Percentiles rank a stretch among this genome's conserved stretches.
Conservation (phyloP, 306 rosid species). For the Vigna radiata region DNA sequence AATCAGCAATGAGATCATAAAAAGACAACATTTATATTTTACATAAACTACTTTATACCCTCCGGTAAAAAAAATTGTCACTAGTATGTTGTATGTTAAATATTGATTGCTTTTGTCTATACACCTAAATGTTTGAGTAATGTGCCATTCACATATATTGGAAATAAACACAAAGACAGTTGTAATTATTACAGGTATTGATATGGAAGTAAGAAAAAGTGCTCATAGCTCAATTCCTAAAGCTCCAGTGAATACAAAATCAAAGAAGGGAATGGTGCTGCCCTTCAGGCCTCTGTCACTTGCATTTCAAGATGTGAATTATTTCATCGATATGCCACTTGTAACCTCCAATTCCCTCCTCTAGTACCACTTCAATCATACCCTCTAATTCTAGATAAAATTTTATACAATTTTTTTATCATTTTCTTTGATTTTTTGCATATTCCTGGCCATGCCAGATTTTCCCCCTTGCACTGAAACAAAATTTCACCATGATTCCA, state of each 20-base stretch:
- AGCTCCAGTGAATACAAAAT: constrained; percentile 37
- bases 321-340: constrained; percentile 56
- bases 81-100: neutral
- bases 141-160: constrained; percentile 29
- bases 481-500: neutral
- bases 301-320: constrained; percentile 55
- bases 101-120: constrained; percentile 10
- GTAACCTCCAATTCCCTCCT: constrained; percentile 43
- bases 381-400: neutral
- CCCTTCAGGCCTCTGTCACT: constrained; percentile 58
- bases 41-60: neutral
- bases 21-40: neutral
- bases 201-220: constrained; percentile 42
- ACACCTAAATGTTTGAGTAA: neutral
- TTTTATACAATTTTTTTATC: neutral
- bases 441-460: neutral
- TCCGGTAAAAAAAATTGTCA: neutral
- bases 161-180: constrained; percentile 21
- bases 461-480: neutral
- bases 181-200: constrained; percentile 35
- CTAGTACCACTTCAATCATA: constrained; percentile 26
- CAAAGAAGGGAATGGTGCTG: constrained; percentile 59
- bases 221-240: constrained; percentile 10
- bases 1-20: constrained; percentile 10
- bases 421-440: constrained; percentile 21